A percentile compares a stretch with the other conserved stretches of the same genome.
These are phyloP conservation scores for Paecilomyces formosus DNA, from an alignment of 2,329 filamentous ascomycete genomes.

Conservation along the genomic window DNA sequence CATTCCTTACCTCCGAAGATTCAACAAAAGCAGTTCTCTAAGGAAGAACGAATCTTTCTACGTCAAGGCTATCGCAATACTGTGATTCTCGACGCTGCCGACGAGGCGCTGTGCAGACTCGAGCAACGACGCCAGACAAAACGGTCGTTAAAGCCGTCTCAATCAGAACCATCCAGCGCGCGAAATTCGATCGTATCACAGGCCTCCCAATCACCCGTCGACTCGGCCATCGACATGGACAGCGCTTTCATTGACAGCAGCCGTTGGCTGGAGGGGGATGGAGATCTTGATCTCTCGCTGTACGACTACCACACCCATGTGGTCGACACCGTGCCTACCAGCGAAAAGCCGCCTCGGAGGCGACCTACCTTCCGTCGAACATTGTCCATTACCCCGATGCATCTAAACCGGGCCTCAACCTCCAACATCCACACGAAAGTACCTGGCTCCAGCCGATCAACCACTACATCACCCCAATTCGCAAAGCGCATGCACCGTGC, in stretches of 20 bases:
- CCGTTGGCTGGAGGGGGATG: constrained; percentile 66
- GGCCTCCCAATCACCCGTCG: constrained; percentile 20
- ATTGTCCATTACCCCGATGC: constrained; percentile 62
- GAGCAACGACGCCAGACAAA: constrained; percentile 25
- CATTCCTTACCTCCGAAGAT: constrained; percentile 65
- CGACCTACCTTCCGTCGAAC: constrained; percentile 62
- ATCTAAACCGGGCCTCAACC: constrained; percentile 45
- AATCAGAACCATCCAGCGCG: constrained; percentile 4
- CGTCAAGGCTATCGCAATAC: constrained; percentile 49
- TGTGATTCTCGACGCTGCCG: constrained; percentile 50
- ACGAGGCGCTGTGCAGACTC: constrained; percentile 50
- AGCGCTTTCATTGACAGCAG: constrained; percentile 60
- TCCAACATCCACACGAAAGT: constrained; percentile 34
- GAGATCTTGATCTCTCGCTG: constrained; percentile 61
- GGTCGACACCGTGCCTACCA: constrained; percentile 36
- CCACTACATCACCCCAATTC: constrained; percentile 20
- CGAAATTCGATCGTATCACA: constrained; percentile 12
- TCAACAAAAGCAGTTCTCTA: constrained; percentile 61
- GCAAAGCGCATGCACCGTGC: constrained; percentile 19
- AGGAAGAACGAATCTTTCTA: constrained; percentile 58
- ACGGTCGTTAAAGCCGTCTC: constrained; percentile 17
- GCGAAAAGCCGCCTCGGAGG: constrained; percentile 14
- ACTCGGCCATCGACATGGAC: constrained; percentile 33
- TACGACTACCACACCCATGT: constrained; percentile 64
- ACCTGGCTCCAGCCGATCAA: constrained; percentile 37